Evolutionary conservation across 495 filamentous ascomycete species (phyloP).

Genomic region (Aspergillus sclerotioniger): DNA sequence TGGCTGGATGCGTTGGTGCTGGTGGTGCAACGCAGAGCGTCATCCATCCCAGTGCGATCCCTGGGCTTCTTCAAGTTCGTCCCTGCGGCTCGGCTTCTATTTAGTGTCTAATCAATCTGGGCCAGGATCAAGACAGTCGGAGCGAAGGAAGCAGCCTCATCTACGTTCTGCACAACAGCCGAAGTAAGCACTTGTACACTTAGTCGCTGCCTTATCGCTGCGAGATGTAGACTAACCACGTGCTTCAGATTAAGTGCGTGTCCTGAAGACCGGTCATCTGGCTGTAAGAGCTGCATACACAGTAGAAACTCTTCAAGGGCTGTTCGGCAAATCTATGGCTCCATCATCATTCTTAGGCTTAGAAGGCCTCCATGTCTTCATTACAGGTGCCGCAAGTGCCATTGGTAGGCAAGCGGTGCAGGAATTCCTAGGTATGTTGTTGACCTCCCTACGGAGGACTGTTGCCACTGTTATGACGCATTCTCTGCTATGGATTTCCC

Average conservation of each 20-base stretch:
- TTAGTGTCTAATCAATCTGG: not conserved
- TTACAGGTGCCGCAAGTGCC: slow-evolving; percentile 55
- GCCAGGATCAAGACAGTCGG: not conserved
- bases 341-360: slow-evolving; percentile 44
- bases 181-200: not conserved
- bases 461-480: too few species aligned
- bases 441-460: too few species aligned
- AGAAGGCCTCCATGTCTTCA: slow-evolving; percentile 54
- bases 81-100: not conserved
- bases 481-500: not conserved
- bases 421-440: slow-evolving; percentile 51
- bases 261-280: not conserved
- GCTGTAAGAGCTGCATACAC: not conserved
- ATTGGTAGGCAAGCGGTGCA: slow-evolving; percentile 50
- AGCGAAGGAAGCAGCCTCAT: not conserved
- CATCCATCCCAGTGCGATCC: not conserved
- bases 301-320: too few species aligned
- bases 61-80: not conserved
- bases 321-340: not conserved
- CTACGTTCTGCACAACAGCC: not conserved
- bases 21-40: not conserved
- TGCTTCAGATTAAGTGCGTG: not conserved
- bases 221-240: not conserved
- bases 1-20: not conserved
- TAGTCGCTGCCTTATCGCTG: not conserved